Conservation (phyloP, 2,329 filamentous ascomycete species). For the Pseudogymnoascus pannorum region DNA sequence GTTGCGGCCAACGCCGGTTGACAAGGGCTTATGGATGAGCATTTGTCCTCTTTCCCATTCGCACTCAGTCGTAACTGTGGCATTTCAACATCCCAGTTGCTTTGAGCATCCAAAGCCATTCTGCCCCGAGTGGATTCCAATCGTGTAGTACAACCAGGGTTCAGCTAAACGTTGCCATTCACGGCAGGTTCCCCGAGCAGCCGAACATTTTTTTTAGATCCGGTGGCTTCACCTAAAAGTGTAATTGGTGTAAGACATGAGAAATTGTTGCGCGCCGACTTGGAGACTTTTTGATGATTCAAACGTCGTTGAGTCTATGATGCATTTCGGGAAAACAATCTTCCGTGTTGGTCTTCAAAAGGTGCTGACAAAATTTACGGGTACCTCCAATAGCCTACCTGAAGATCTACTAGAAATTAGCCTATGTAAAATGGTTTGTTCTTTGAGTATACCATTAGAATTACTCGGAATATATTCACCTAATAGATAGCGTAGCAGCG, state of each 20-base stretch:
- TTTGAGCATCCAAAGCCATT: constrained; percentile 26
- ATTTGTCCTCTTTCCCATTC: not conserved
- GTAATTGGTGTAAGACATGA: not conserved
- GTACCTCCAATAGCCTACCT: not conserved
- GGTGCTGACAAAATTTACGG: not conserved
- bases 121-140: not conserved
- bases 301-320: not conserved
- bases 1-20: not conserved
- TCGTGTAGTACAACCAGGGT: not conserved
- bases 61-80: constrained; percentile 14
- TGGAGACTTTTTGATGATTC: not conserved
- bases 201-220: not conserved
- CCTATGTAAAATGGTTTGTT: not conserved
- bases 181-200: not conserved
- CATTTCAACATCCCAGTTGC: constrained; percentile 28
- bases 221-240: not conserved
- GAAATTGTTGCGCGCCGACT: not conserved
- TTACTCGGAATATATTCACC: not conserved
- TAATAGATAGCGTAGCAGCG: not conserved
- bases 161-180: not conserved
- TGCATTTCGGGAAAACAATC: not conserved
- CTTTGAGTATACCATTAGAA: not conserved
- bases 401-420: not conserved
- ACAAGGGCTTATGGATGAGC: not conserved
- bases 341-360: not conserved